Percentiles rank a stretch among this genome's conserved stretches.
Conservation (phyloP, 805 yeast genomes). For the Ogataea chonburiensis region DNA sequence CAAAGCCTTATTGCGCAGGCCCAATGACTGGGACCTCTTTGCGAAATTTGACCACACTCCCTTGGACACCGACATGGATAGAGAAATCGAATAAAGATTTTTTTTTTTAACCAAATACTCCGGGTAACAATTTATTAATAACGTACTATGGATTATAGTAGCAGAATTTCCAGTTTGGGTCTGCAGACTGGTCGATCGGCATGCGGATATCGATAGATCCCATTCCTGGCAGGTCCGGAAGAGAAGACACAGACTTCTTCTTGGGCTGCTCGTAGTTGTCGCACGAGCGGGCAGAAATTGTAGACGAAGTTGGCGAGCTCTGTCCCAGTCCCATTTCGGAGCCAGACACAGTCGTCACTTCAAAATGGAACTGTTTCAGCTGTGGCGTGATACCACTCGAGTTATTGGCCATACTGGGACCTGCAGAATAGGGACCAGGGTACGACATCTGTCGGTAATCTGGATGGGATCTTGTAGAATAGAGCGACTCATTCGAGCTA, state of each 20-base stretch:
- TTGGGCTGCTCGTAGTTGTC: conserved; percentile 10
- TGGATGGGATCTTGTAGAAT: conserved; percentile 6
- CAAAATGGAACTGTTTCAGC: conserved; percentile 21
- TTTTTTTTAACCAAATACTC: conserved; percentile 1
- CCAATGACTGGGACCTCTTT: conserved; percentile 34
- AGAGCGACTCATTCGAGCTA: conserved; percentile 15
- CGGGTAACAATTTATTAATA: conserved; percentile 6
- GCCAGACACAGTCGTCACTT: conserved; percentile 18
- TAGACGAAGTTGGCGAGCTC: conserved; percentile 20
- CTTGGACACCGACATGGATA: conserved; percentile 26
- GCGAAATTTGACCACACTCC: conserved; percentile 39
- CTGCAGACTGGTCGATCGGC: conserved; percentile 2
- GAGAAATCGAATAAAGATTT: conserved; percentile 6
- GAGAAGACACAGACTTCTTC: not conserved
- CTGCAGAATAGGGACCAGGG: conserved; percentile 1
- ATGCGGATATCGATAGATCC: conserved; percentile 4
- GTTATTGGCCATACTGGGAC: not conserved
- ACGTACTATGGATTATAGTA: conserved; percentile 17
- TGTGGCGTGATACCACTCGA: conserved; percentile 20
- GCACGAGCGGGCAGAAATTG: conserved; percentile 22
- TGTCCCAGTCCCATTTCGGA: conserved; percentile 4
- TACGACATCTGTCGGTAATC: not conserved
- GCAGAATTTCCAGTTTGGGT: conserved; percentile 17
- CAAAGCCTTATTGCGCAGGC: conserved; percentile 28
- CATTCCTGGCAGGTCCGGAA: conserved; percentile 8